Conservation (phyloP, 2,329 filamentous ascomycete species). For the Pseudocercospora vitis region DNA sequence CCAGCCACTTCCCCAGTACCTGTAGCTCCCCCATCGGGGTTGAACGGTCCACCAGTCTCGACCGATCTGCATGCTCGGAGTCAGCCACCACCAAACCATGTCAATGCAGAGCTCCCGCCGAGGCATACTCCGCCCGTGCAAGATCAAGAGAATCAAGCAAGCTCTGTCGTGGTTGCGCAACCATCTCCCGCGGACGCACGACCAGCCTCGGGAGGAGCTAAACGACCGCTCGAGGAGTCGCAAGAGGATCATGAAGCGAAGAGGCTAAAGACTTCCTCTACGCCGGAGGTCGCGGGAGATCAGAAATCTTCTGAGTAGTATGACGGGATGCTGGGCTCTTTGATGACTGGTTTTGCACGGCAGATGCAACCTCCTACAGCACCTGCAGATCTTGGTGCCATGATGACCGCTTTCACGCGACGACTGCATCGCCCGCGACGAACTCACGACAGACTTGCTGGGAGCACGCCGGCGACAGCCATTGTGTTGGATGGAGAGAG, state of each 20-base stretch:
- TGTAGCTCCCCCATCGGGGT: no score
- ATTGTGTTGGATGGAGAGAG: conserved; percentile 1
- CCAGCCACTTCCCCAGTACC: no score
- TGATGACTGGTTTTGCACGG: conserved; percentile 6
- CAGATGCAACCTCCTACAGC: conserved; percentile 2
- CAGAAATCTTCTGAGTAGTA: conserved; percentile 5
- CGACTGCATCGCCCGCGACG: background rate
- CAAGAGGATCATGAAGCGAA: conserved; percentile 14
- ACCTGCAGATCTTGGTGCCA: background rate
- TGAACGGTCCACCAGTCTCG: no score
- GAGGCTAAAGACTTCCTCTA: conserved; percentile 8
- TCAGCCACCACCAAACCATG: no score
- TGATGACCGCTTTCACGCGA: conserved; percentile 2
- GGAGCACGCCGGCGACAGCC: background rate
- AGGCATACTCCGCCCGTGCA: background rate
- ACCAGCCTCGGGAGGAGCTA: conserved; percentile 12
- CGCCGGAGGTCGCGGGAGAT: background rate
- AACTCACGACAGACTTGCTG: background rate
- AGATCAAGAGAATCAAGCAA: background rate
- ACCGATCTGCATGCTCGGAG: no score
- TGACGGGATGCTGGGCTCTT: conserved; percentile 4
- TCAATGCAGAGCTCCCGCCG: no score
- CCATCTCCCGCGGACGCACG: background rate
- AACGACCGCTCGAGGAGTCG: conserved; percentile 16
- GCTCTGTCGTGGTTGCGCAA: background rate